Evolutionary conservation across 2,329 filamentous ascomycete genomes (phyloP).

Genomic region (Pseudohalonectria lignicola): DNA sequence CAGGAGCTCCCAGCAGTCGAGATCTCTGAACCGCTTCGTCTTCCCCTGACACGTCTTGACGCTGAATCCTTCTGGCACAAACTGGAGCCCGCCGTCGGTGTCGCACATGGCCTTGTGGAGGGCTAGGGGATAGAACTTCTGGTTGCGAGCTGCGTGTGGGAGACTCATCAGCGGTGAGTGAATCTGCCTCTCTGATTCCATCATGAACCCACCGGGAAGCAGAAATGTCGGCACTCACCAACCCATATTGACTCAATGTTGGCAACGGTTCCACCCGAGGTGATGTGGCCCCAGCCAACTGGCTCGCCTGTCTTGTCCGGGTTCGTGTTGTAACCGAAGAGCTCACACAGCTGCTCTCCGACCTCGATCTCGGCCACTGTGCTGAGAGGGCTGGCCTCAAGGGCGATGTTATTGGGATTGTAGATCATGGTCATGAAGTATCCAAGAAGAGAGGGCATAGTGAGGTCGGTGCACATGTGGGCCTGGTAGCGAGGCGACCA

Average conservation of each 20-base stretch:
- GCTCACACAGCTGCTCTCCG: conserved; percentile 29
- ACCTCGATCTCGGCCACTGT: conserved; percentile 31
- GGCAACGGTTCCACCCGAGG: conserved; percentile 31
- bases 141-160: background rate
- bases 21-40: conserved; percentile 22
- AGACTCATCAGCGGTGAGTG: background rate
- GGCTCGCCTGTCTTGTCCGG: conserved; percentile 8
- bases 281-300: conserved; percentile 30
- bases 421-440: conserved; percentile 39
- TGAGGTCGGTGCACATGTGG: conserved; percentile 32
- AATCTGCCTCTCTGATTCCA: background rate
- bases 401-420: conserved; percentile 35
- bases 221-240: conserved; percentile 36
- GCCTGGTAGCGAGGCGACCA: conserved; percentile 34
- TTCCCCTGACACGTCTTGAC: conserved; percentile 9
- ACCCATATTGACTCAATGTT: conserved; percentile 36
- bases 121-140: background rate
- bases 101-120: background rate
- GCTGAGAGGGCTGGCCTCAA: conserved; percentile 32
- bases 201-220: too few species aligned
- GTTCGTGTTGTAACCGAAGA: conserved; percentile 30
- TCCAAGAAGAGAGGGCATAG: conserved; percentile 29
- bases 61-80: background rate
- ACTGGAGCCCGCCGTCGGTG: background rate
- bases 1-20: conserved; percentile 30